phyloP scores from a whole-genome alignment of 176 grass and related monocot species.

The Bromus sterilis region DNA sequence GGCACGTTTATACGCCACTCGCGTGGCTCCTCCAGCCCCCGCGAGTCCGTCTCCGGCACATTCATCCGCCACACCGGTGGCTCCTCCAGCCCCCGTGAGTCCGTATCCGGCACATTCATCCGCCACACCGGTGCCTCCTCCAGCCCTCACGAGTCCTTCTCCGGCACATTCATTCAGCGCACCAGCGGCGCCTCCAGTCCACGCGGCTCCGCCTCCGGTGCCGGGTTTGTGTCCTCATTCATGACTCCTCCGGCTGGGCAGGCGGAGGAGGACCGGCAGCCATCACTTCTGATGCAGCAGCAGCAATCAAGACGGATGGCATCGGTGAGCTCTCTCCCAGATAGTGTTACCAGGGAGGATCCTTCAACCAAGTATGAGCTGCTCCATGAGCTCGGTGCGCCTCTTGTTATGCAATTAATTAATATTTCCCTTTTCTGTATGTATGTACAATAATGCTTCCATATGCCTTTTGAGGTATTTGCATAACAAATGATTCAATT shows the following conservation, averaged over 20 bases:
- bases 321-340: slow-evolving; percentile 78
- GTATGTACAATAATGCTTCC: neutral
- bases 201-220: slow-evolving; percentile 17
- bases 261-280: slow-evolving; percentile 33
- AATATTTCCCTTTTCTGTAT: neutral
- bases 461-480: slow-evolving; percentile 16
- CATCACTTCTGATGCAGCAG: slow-evolving; percentile 42
- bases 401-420: slow-evolving; percentile 22
- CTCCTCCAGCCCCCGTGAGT: slow-evolving; percentile 25
- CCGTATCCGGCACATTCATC: slow-evolving; percentile 41
- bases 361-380: slow-evolving; percentile 94
- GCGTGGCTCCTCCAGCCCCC: slow-evolving; percentile 14
- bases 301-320: slow-evolving; percentile 59
- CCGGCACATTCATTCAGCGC: slow-evolving; percentile 45
- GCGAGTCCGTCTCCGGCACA: slow-evolving; percentile 49
- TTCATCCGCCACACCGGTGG: slow-evolving; percentile 21
- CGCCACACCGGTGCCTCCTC: slow-evolving; percentile 16
- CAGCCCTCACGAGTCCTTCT: slow-evolving; percentile 29
- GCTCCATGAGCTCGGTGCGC: slow-evolving; percentile 93
- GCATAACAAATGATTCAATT: slow-evolving; percentile 15
- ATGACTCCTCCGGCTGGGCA: slow-evolving; percentile 37
- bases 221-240: slow-evolving; percentile 76
- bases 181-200: slow-evolving; percentile 30
- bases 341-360: slow-evolving; percentile 76
- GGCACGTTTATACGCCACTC: slow-evolving; percentile 41